A percentile compares a stretch with the other conserved stretches of the same genome.
Evolutionary conservation across 2,329 filamentous ascomycete genomes (phyloP).

Genomic region (Fusarium odoratissimum): DNA sequence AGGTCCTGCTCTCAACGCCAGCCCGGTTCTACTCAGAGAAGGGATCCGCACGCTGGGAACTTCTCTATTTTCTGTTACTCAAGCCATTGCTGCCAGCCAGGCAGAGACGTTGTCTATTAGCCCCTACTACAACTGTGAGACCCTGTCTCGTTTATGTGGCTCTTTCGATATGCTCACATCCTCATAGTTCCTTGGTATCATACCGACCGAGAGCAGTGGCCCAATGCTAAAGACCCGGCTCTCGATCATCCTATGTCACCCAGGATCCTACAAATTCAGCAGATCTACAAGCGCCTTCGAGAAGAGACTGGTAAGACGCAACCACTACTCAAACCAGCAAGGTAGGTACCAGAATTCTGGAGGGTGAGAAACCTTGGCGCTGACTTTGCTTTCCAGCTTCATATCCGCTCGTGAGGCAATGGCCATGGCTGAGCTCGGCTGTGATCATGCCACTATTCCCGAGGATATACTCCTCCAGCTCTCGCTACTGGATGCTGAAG

Average conservation of each 20-base stretch:
- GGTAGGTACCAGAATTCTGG: not conserved
- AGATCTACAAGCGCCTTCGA: not conserved
- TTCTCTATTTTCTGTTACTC: constrained; percentile 5
- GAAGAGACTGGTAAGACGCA: not conserved
- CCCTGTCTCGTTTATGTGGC: fast-evolving
- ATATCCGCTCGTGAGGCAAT: not conserved
- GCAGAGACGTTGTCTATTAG: not conserved
- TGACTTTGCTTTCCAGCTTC: not conserved
- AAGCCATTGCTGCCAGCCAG: not conserved
- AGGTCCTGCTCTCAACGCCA: constrained; percentile 9
- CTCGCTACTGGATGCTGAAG: not conserved
- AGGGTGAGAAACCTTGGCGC: fast-evolving
- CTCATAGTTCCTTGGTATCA: constrained; percentile 5
- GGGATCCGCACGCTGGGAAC: constrained; percentile 9
- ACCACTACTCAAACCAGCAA: constrained; percentile 6
- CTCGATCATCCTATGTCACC: constrained; percentile 16
- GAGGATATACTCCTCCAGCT: not conserved
- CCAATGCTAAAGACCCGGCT: constrained; percentile 6
- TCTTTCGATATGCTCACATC: not conserved
- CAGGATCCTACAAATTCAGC: not conserved
- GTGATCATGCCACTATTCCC: not conserved
- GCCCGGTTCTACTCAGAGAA: not conserved
- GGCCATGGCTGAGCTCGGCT: constrained; percentile 6
- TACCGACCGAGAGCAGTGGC: not conserved
- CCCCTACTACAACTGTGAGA: constrained; percentile 3